These are phyloP conservation scores for Amaranthus tricolor DNA, from an alignment of 179 eudicot genomes.

Conservation along the genomic window DNA sequence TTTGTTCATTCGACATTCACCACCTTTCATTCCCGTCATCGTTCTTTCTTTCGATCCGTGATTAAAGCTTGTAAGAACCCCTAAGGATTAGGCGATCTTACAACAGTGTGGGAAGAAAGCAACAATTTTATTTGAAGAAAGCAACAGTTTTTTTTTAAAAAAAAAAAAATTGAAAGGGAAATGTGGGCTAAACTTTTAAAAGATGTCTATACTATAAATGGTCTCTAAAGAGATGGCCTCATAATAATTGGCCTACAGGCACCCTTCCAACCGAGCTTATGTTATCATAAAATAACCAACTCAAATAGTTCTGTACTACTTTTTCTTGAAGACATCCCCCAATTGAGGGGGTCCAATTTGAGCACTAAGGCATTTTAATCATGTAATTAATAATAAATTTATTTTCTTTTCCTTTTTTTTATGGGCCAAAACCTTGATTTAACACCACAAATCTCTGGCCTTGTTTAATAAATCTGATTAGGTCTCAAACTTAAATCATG, in stretches of 20 bases:
- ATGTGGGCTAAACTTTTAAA: too few species aligned
- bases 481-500: constrained; percentile 24
- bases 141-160: too few species aligned
- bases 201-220: too few species aligned
- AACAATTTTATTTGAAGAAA: too few species aligned
- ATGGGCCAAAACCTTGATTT: constrained; percentile 32
- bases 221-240: too few species aligned
- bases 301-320: neutral
- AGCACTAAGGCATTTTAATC: constrained; percentile 21
- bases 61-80: too few species aligned
- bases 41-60: too few species aligned
- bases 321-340: constrained; percentile 17
- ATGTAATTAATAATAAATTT: constrained; percentile 4
- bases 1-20: too few species aligned
- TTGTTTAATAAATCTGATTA: neutral
- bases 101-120: too few species aligned
- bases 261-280: constrained; percentile 39
- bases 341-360: constrained; percentile 27
- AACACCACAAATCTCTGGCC: constrained; percentile 30
- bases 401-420: constrained; percentile 1
- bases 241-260: constrained; percentile 45
- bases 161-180: too few species aligned
- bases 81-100: too few species aligned
- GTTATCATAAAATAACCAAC: constrained; percentile 13
- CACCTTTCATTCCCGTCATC: too few species aligned